phyloP scores from a whole-genome alignment of 495 filamentous ascomycete species.

The Penicillium maclennaniae region DNA sequence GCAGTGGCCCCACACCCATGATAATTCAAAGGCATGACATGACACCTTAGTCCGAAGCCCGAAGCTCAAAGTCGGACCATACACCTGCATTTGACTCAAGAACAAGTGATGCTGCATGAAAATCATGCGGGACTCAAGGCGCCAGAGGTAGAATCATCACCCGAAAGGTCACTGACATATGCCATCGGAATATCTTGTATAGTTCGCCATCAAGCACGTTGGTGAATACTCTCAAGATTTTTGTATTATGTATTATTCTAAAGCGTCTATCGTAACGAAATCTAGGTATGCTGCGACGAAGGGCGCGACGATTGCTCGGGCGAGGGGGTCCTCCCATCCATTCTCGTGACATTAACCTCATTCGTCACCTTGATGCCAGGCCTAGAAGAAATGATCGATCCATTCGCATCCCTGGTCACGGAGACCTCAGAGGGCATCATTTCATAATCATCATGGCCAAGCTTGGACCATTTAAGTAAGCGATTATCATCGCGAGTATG shows the following conservation, averaged over 20 bases:
- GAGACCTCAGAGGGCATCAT: constrained; percentile 30
- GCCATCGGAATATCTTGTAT: neutral
- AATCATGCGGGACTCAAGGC: constrained; percentile 53
- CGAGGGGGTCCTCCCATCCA: constrained; percentile 1
- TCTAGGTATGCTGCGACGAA: constrained; percentile 2
- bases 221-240: neutral
- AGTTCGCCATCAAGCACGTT: neutral
- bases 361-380: constrained; percentile 25
- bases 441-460: constrained; percentile 24
- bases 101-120: too few relatives aligned
- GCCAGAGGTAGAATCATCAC: constrained; percentile 16
- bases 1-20: too few relatives aligned
- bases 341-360: constrained; percentile 16
- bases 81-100: too few relatives aligned
- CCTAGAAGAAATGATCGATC: neutral
- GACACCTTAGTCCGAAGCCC: too few relatives aligned
- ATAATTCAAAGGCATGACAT: too few relatives aligned
- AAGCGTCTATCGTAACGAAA: neutral
- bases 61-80: too few relatives aligned
- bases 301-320: constrained; percentile 4
- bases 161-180: neutral
- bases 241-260: neutral
- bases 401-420: constrained; percentile 10
- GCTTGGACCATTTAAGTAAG: constrained; percentile 23
- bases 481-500: constrained; percentile 21